Base-by-base conservation (phyloP, 192 early-diverging fungal species). In the Podila verticillata region DNA sequence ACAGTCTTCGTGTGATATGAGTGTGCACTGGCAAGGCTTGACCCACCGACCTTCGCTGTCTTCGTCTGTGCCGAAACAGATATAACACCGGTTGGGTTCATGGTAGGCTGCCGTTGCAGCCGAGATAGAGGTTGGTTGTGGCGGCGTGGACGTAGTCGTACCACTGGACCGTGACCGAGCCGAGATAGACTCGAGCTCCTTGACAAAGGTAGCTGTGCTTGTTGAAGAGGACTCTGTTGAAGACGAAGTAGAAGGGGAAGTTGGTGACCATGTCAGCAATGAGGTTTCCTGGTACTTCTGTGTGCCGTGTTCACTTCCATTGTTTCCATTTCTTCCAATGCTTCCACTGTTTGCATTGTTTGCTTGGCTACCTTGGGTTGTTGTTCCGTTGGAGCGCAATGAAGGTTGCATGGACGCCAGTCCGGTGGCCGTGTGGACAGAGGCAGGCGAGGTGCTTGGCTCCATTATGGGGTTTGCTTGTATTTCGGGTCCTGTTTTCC, bases 1-100 rank as follows among this genome's bases (percentile, higher is more conserved):
- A 71, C 93, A 94, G 74, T 91, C 88, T 67, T 94, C 92, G 66
- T 94, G 93, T 65, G 89, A 89, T n/a, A 92, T 87, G 24, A 94
- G 83, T 48, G 93, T 92, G 61, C 93, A 94, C 59, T 83, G 87
- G 48, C 93, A 94, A 8, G 93, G 91, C 44, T 86, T 87, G 48
- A 90, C 83, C 92, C 93, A 94, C 44, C 87, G 84, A 39, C 87
- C 87, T 8, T 72, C 84, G 49, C 86, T 89, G 39, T 88, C 87
- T 39, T 73, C 69, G 4, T 91, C 87, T 30, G 90, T 92, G n/a
- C 91, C 92, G 68, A 90, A 91, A 48, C 93, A 94, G 78, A 94
- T 94, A 87, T 92, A 94, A 65, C 93, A 94, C 10, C 85, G 72
- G 49, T 74, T 82, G 26, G 70, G 77, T 20, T 80, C 77, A 13